Evolutionary conservation across 345 rosid species (phyloP).

Genomic region (Melaleuca alternifolia): DNA sequence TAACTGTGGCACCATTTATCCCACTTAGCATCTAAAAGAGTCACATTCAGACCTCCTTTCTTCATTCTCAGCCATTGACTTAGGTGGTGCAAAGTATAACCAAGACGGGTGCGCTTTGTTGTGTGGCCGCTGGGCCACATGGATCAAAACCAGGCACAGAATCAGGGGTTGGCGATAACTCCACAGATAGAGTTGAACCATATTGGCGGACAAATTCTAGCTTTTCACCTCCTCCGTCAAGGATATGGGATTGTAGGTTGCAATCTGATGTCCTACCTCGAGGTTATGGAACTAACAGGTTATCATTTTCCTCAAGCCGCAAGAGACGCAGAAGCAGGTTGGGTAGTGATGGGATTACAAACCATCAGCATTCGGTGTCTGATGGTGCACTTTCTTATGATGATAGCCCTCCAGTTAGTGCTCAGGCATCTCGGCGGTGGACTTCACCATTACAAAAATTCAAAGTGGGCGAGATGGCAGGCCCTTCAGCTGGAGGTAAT

Average conservation of each 20-base stretch:
- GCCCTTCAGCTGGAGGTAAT: conserved; percentile 38
- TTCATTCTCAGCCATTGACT: not conserved
- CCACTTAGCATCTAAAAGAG: not conserved
- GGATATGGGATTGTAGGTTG: conserved; percentile 55
- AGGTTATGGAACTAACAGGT: conserved; percentile 23
- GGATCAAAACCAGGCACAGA: conserved; percentile 38
- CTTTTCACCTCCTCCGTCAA: conserved; percentile 62
- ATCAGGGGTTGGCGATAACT: conserved; percentile 17
- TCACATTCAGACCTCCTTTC: not conserved
- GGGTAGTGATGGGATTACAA: conserved; percentile 28
- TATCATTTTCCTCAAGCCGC: conserved; percentile 30
- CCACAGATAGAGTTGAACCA: conserved; percentile 32
- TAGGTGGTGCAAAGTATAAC: conserved; percentile 32
- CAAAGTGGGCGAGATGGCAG: conserved; percentile 25
- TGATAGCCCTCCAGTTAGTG: conserved; percentile 40
- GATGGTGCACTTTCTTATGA: conserved; percentile 53
- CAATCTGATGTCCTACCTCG: conserved; percentile 38
- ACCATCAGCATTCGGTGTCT: conserved; percentile 61
- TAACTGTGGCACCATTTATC: not conserved
- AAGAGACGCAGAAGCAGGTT: conserved; percentile 44
- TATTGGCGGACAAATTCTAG: conserved; percentile 77
- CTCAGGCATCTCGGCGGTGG: conserved; percentile 47
- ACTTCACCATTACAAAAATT: conserved; percentile 41
- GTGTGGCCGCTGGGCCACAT: conserved; percentile 98
- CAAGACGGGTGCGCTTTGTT: conserved; percentile 94